These are phyloP conservation scores for Craterostigma plantagineum DNA, from an alignment of 257 asterid genomes.

Conservation along the genomic window DNA sequence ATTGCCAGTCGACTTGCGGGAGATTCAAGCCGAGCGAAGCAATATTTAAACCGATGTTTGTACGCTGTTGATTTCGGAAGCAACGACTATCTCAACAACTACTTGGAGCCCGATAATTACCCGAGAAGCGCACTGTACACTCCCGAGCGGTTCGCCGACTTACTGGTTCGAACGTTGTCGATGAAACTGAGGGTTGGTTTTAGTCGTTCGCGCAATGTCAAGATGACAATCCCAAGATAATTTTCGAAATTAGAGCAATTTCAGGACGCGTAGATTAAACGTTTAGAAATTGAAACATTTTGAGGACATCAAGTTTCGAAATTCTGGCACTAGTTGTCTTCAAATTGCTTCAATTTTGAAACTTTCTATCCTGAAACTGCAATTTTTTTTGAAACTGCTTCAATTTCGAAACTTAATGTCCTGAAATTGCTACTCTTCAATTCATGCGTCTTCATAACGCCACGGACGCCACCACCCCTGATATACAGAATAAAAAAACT, in stretches of 20 bases:
- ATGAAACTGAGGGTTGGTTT: background rate
- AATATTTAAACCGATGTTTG: constrained; percentile 5
- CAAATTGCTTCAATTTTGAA: too few relatives aligned
- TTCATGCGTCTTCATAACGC: constrained; percentile 33
- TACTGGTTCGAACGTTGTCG: background rate
- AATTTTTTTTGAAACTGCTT: too few relatives aligned
- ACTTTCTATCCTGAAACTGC: too few relatives aligned
- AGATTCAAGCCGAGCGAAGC: background rate
- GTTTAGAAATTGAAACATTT: too few relatives aligned
- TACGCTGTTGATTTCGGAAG: constrained; percentile 12
- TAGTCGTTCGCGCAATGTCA: too few relatives aligned
- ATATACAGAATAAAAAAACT: too few relatives aligned
- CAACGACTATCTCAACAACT: constrained; percentile 19
- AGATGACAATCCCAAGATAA: too few relatives aligned
- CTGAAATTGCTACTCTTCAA: too few relatives aligned
- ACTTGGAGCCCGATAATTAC: constrained; percentile 9
- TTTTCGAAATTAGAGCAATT: too few relatives aligned
- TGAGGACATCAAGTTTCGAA: too few relatives aligned
- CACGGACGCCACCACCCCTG: constrained; percentile 37
- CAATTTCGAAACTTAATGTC: too few relatives aligned
- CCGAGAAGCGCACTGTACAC: constrained; percentile 3
- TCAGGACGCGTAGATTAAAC: constrained; percentile 36
- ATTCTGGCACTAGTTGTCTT: too few relatives aligned
- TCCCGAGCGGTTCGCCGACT: background rate
- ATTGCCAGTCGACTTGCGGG: background rate